Evolutionary conservation across 306 rosid species (phyloP), one percentile per base, ranked within the genome.

Genomic region (Luffa acutangula): DNA sequence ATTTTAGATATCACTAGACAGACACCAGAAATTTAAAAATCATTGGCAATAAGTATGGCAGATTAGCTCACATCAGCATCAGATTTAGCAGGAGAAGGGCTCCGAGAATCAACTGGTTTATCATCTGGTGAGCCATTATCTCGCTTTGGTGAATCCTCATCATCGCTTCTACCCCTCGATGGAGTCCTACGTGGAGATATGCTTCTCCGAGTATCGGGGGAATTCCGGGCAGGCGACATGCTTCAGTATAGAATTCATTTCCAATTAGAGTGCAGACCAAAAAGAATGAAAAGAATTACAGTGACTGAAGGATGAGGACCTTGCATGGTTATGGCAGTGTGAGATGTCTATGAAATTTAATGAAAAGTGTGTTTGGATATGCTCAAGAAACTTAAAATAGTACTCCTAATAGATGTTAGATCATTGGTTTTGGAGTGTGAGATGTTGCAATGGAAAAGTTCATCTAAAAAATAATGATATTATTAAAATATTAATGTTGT

Each of bases 41-140:
- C 14, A 21, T 7, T 14, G 0, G 11, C 53, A 45, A 41, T 31
- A 45, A 63, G 9, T 46, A 78, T 46, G 58, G 42, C 37, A n/a
- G 36, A 9, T 37, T 57, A 17, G 78, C 92, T 88, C 75, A 90
- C 95, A 66, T 87, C 89, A 48, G 86, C 88, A 79, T 90, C 91
- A 65, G 91, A 86, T 80, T 79, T 85, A 74, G 49, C 87, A 45
- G 89, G 86, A 76, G 93, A 85, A 20, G 86, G 89, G 53, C 95
- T 90, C 76, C 81, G 88, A 72, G 95, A 90, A 84, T 82, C 89
- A 49, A 53, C 79, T 78, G 59, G 81, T 43, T 52, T 86, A 34
- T 80, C 86, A 62, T 4, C 78, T 2, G 88, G 87, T 39, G 89
- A 87, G 84, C 73, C 83, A 80, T 83, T 85, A 59, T 83, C 84